These are phyloP conservation scores for Aureobasidium sp. DNA, from an alignment of 2,329 filamentous ascomycete genomes.

Conservation along the genomic window DNA sequence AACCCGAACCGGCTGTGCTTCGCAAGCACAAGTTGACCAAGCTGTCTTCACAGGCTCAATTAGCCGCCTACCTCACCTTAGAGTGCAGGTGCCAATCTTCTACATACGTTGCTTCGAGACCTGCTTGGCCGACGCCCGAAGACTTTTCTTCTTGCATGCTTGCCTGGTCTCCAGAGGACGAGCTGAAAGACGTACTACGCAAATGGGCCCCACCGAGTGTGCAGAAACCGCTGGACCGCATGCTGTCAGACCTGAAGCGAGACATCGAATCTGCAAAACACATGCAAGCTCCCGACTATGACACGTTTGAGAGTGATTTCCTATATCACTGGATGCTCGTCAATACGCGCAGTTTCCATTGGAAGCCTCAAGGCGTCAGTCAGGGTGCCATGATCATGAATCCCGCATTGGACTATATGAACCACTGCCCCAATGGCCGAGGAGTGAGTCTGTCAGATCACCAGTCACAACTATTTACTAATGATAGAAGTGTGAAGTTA, in stretches of 20 bases:
- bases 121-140: conserved; percentile 54
- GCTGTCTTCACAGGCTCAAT: conserved; percentile 50
- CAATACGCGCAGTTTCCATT: conserved; percentile 55
- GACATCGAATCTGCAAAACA: conserved; percentile 18
- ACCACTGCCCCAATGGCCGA: conserved; percentile 36
- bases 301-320: conserved; percentile 28
- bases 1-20: conserved; percentile 48
- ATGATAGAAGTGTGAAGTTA: conserved; percentile 41
- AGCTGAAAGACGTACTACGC: conserved; percentile 41
- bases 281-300: conserved; percentile 7
- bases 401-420: conserved; percentile 68
- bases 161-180: conserved; percentile 24
- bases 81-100: background rate
- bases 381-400: conserved; percentile 59
- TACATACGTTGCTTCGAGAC: conserved; percentile 47
- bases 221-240: conserved; percentile 23
- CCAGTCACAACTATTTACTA: background rate
- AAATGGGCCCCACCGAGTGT: conserved; percentile 30
- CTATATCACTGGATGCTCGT: conserved; percentile 53
- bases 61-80: conserved; percentile 44
- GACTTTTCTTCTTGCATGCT: conserved; percentile 55
- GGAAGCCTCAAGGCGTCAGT: conserved; percentile 37
- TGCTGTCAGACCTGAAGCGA: conserved; percentile 21
- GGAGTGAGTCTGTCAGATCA: conserved; percentile 21
- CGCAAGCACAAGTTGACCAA: conserved; percentile 22